phyloP scores from a whole-genome alignment of 2,329 filamentous ascomycete genomes.

The Apiospora saccharicola region DNA sequence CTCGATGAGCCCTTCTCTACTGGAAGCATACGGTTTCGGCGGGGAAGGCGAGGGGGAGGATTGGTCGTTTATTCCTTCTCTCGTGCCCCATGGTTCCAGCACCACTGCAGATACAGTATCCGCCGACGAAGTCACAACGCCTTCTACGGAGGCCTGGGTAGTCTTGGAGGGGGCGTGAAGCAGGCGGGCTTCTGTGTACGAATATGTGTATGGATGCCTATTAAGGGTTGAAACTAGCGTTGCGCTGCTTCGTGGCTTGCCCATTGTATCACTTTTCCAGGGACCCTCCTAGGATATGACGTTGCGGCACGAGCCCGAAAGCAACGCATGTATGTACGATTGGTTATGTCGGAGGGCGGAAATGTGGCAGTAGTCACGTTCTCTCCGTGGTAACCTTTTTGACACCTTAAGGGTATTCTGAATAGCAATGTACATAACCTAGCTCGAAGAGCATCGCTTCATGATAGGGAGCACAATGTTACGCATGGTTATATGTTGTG shows the following conservation, averaged over 20 bases:
- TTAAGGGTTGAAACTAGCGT: not conserved
- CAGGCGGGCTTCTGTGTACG: not conserved
- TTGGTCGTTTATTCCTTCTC: not conserved
- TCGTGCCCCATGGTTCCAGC: not conserved
- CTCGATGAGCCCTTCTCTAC: not conserved
- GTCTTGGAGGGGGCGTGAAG: slow-evolving; percentile 6
- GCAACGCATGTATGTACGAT: not conserved
- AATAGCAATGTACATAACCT: not conserved
- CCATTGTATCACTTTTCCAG: not conserved
- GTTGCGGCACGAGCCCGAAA: not conserved
- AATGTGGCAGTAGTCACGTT: not conserved
- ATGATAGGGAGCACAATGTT: not conserved
- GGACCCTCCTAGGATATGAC: not conserved
- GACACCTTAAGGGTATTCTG: not conserved
- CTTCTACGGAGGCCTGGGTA: not conserved
- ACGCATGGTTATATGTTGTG: not conserved
- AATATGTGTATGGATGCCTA: not conserved
- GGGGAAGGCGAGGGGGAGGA: not conserved
- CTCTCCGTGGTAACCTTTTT: not conserved
- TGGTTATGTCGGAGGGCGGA: not conserved
- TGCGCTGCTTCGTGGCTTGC: not conserved
- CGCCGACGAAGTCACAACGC: not conserved
- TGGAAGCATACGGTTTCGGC: not conserved
- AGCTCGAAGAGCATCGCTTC: not conserved
- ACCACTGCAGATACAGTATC: not conserved